Percentiles rank a stretch among this genome's conserved stretches.
phyloP scores from a whole-genome alignment of 768 basidiomycete species.

The Symmetrospora coprosmae region DNA sequence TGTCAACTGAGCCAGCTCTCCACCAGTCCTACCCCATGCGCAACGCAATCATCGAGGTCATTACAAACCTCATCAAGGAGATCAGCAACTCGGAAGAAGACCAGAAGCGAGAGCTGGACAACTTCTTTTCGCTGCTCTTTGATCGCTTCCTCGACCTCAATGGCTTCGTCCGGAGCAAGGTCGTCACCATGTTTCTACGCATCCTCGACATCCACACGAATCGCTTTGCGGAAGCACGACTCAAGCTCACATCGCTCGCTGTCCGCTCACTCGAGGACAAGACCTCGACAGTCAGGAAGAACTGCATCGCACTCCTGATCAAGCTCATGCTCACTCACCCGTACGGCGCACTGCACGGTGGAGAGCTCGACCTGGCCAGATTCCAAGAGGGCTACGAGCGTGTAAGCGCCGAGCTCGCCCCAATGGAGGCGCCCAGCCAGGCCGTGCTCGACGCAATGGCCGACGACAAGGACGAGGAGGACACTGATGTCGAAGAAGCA shows the following conservation, averaged over 20 bases:
- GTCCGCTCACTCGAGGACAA: slow-evolving; percentile 78
- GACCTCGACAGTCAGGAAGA: slow-evolving; percentile 69
- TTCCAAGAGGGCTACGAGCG: slow-evolving; percentile 61
- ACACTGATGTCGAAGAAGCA: slow-evolving; percentile 47
- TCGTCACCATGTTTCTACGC: slow-evolving; percentile 58
- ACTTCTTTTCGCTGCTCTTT: slow-evolving; percentile 66
- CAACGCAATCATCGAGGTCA: slow-evolving; percentile 78
- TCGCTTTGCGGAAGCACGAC: slow-evolving; percentile 76
- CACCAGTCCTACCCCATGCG: slow-evolving; percentile 85
- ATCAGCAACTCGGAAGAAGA: slow-evolving; percentile 47
- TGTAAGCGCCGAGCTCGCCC: slow-evolving; percentile 51
- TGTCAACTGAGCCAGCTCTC: neutral
- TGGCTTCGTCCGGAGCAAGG: slow-evolving; percentile 81
- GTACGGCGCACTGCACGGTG: slow-evolving; percentile 70
- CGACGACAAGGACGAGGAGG: slow-evolving; percentile 34
- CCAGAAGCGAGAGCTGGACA: slow-evolving; percentile 49
- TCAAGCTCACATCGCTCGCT: slow-evolving; percentile 59
- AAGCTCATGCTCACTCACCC: slow-evolving; percentile 74
- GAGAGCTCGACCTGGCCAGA: slow-evolving; percentile 53
- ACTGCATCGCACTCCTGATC: slow-evolving; percentile 59
- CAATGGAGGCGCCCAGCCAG: slow-evolving; percentile 47
- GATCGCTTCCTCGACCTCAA: slow-evolving; percentile 77
- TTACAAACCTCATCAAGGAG: slow-evolving; percentile 70
- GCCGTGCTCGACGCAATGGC: slow-evolving; percentile 44
- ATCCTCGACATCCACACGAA: slow-evolving; percentile 56